Percentiles rank a stretch among this genome's conserved stretches.
Conservation (phyloP, 1,139 yeast species). For the Diutina catenulata region DNA sequence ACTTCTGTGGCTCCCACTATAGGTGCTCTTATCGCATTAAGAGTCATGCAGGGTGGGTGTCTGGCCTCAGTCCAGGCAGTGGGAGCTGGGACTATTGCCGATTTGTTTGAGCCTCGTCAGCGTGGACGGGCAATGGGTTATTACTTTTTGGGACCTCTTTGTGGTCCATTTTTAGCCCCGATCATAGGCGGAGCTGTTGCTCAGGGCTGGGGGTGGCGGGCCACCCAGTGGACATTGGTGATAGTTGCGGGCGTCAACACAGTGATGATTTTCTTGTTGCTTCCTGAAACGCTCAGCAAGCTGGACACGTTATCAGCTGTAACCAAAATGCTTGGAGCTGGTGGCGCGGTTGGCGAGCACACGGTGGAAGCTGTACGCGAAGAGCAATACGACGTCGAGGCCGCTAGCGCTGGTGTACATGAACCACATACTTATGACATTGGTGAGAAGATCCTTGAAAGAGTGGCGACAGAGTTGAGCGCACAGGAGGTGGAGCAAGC, state of each 20-base stretch:
- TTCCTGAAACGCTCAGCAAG: constrained; percentile 71
- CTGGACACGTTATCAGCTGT: constrained; percentile 37
- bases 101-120: constrained; percentile 52
- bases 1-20: constrained; percentile 57
- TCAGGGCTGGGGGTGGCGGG: constrained; percentile 73
- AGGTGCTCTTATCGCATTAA: constrained; percentile 49
- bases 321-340: constrained; percentile 6
- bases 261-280: constrained; percentile 35
- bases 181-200: constrained; percentile 72
- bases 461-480: no score
- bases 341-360: neutral
- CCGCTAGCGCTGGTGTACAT: no score
- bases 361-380: neutral
- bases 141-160: constrained; percentile 69
- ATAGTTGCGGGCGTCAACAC: constrained; percentile 50
- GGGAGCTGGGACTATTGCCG: constrained; percentile 84
- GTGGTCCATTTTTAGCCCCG: constrained; percentile 76
- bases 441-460: no score
- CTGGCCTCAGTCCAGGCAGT: constrained; percentile 83
- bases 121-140: constrained; percentile 77
- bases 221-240: constrained; percentile 79
- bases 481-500: no score
- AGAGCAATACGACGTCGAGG: neutral
- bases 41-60: constrained; percentile 62
- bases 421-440: no score